Evolutionary conservation across 805 yeast genomes (phyloP).

Genomic region (Cyberlindnera maritima): DNA sequence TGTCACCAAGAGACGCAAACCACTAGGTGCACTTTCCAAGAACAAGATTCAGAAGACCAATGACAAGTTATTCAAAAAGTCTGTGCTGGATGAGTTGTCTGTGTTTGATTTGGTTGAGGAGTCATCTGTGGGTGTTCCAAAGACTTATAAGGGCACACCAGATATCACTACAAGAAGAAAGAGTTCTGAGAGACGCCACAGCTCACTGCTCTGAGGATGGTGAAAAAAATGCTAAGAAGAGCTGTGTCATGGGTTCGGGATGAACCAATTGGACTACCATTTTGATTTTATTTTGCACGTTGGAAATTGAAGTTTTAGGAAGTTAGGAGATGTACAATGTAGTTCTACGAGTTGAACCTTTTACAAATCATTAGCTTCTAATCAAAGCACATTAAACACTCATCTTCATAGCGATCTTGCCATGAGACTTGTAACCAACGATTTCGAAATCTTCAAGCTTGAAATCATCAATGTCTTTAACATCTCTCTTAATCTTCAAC

Average conservation of each 20-base stretch:
- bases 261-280: no score
- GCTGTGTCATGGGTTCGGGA: no score
- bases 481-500: slow-evolving; percentile 63
- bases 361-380: no score
- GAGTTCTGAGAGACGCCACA: slow-evolving; percentile 26
- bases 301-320: no score
- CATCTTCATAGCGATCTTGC: slow-evolving; percentile 92
- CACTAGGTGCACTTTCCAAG: slow-evolving; percentile 16
- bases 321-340: no score
- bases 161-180: slow-evolving; percentile 19
- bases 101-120: slow-evolving; percentile 31
- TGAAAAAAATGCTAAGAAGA: no score
- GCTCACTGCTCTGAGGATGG: slow-evolving; percentile 20
- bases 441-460: slow-evolving; percentile 85
- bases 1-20: slow-evolving; percentile 29
- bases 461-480: slow-evolving; percentile 81
- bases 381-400: slow-evolving; percentile 71
- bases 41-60: slow-evolving; percentile 19
- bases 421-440: slow-evolving; percentile 74
- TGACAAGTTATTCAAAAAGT: slow-evolving; percentile 10
- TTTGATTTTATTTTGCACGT: no score
- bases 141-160: slow-evolving; percentile 26
- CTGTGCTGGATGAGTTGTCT: slow-evolving; percentile 23
- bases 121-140: slow-evolving; percentile 28
- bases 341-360: no score